phyloP scores from a whole-genome alignment of 2,329 filamentous ascomycete species.

The Pleoardoris graminearum region DNA sequence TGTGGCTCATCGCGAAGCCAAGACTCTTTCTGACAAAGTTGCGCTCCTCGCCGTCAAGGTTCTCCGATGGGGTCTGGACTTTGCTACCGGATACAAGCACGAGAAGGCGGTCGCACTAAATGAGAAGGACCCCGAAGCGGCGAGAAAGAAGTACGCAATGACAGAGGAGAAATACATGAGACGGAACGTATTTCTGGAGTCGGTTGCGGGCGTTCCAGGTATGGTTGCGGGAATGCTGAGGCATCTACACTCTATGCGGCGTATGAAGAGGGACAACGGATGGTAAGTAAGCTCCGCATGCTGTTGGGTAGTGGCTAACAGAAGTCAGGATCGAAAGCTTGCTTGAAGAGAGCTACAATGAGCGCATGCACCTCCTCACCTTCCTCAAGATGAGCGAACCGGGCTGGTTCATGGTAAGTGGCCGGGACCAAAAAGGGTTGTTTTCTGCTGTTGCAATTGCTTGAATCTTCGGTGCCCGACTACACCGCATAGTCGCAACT shows the following conservation, averaged over 20 bases:
- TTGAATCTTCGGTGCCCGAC: too few relatives aligned
- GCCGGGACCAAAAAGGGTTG: too few relatives aligned
- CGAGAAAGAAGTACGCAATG: conserved; percentile 66
- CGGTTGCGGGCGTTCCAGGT: conserved; percentile 90
- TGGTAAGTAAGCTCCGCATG: conserved; percentile 54
- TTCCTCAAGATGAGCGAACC: conserved; percentile 91
- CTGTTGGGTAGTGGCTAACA: conserved; percentile 12
- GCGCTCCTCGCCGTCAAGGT: conserved; percentile 78
- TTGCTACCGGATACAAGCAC: conserved; percentile 79
- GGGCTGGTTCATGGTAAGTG: conserved; percentile 88
- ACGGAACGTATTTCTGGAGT: conserved; percentile 91
- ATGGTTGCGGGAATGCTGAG: conserved; percentile 97
- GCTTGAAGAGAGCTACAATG: conserved; percentile 88
- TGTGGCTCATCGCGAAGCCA: conserved; percentile 75
- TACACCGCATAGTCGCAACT: too few relatives aligned
- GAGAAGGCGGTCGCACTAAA: conserved; percentile 54
- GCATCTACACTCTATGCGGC: conserved; percentile 80
- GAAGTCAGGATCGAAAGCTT: conserved; percentile 78
- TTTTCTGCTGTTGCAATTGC: too few relatives aligned
- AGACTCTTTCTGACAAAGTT: conserved; percentile 73
- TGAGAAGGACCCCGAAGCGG: conserved; percentile 52
- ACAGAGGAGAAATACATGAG: conserved; percentile 88
- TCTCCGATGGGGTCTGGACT: conserved; percentile 78
- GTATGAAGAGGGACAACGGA: conserved; percentile 90
- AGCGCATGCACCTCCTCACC: conserved; percentile 88